Base-by-base conservation (phyloP, 768 basidiomycete genomes). In the Tylopilus sp. region DNA sequence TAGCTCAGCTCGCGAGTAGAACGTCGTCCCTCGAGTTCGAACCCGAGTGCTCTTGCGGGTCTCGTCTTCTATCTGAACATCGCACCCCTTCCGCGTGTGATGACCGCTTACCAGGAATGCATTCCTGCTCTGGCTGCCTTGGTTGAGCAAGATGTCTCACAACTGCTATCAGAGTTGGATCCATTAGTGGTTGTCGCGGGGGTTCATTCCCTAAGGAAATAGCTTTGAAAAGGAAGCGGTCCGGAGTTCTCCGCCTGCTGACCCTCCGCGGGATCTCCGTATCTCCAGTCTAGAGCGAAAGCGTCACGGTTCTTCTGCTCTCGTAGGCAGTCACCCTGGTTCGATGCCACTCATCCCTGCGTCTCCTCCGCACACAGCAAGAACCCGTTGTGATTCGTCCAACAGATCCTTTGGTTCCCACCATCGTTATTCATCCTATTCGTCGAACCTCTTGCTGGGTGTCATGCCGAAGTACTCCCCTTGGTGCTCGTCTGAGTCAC, bases 141-240 rank as follows among this genome's bases (percentile, higher is more conserved):
- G 36, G 18, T 36, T n/a, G n/a, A 36, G 36, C 36, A 36, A 18
- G 36, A 36, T 9, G 36, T 18, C 8, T 36, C 36, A 36, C n/a
- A 18, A 18, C 36, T 36, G 36, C 36, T 26, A 42, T 25, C 25
- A 21, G 74, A 75, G 20, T 59, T 79, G 40, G 79, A 74, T 47
- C 60, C 35, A 2, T 31, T 53, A 23, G 21, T 21, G 39, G 46
- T 69, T 35, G 49, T 56, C 13, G 23, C 36, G 38, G 43, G 47
- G 30, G 20, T n/a, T 40, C 42, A 40, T 53, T 38, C 36, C 12
- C 13, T 17, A 22, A 35, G 15, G 20, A 15, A 20, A 21, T 44
- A 21, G 11, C 10, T 4, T 28, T 28, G 28, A 28, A 28, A 52
- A 56, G 52, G 28, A 28, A 28, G 53, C 57, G 52, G 31, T 28